Evolutionary conservation across 495 filamentous ascomycete genomes (phyloP).

Genomic region (Penicillium diatomitis): DNA sequence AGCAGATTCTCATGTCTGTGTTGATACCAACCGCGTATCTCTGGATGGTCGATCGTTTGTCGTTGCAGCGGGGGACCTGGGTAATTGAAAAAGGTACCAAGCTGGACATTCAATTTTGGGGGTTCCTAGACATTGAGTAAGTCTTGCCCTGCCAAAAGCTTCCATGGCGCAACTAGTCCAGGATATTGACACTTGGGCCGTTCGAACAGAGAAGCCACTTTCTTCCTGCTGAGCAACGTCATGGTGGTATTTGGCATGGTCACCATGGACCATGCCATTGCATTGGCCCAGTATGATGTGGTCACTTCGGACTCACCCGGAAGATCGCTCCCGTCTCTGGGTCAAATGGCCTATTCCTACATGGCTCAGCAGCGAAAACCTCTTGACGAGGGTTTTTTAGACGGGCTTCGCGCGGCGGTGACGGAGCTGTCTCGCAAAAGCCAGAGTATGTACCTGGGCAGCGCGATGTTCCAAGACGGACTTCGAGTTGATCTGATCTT

Average conservation of each 20-base stretch:
- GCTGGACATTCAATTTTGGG: conserved; percentile 46
- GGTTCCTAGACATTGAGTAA: conserved; percentile 58
- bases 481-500: conserved; percentile 57
- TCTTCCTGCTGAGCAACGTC: conserved; percentile 57
- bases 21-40: conserved; percentile 54
- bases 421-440: conserved; percentile 46
- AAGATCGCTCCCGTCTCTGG: not conserved
- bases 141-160: not conserved
- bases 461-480: conserved; percentile 50
- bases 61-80: conserved; percentile 55
- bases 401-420: conserved; percentile 46
- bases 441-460: conserved; percentile 61
- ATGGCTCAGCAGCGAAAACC: not conserved
- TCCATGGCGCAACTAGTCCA: too few relatives aligned
- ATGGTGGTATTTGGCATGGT: conserved; percentile 57
- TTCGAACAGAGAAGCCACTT: conserved; percentile 33
- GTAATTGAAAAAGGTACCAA: conserved; percentile 55
- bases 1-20: conserved; percentile 45
- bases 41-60: conserved; percentile 57
- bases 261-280: conserved; percentile 53
- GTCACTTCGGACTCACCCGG: not conserved
- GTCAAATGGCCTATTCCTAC: conserved; percentile 1
- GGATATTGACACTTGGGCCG: too few relatives aligned
- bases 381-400: conserved; percentile 15
- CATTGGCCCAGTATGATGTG: conserved; percentile 35